These are phyloP conservation scores for Aureobasidium pullulans DNA, from an alignment of 2,329 filamentous ascomycete species.

Conservation along the genomic window DNA sequence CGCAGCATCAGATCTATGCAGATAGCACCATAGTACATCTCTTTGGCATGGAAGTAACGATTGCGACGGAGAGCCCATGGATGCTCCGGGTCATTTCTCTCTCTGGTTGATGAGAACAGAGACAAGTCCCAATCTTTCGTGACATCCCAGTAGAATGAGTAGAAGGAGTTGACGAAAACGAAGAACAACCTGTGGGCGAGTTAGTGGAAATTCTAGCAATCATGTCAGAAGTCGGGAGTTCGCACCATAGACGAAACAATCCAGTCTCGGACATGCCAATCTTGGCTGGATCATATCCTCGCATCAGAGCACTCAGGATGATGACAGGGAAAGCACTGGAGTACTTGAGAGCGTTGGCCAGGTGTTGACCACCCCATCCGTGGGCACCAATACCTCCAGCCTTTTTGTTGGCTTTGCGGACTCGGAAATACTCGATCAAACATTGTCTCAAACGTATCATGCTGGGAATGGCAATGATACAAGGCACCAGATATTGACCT, in stretches of 20 bases:
- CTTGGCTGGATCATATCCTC: conserved; percentile 48
- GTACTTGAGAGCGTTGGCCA: conserved; percentile 94
- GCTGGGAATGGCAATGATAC: conserved; percentile 77
- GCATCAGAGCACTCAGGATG: conserved; percentile 66
- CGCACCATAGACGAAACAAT: conserved; percentile 49
- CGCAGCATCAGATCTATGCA: conserved; percentile 70
- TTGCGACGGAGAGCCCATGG: conserved; percentile 71
- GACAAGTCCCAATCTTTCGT: conserved; percentile 94
- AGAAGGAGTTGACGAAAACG: conserved; percentile 75
- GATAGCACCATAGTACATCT: conserved; percentile 78
- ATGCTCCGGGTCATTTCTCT: conserved; percentile 56
- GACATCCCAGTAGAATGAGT: conserved; percentile 99
- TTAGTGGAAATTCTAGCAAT: neutral
- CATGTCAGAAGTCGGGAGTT: neutral
- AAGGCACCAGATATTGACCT: conserved; percentile 68
- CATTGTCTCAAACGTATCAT: conserved; percentile 87
- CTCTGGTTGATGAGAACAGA: conserved; percentile 55
- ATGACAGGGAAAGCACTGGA: conserved; percentile 90
- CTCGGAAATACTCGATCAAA: conserved; percentile 75
- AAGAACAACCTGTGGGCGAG: conserved; percentile 56
- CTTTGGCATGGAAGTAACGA: conserved; percentile 62
- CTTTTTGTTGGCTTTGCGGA: conserved; percentile 51
- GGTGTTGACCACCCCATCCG: conserved; percentile 76
- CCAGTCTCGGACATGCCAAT: conserved; percentile 49
- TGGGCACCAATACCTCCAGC: conserved; percentile 33